Evolutionary conservation across 2,329 filamentous ascomycete species (phyloP).

Genomic region (Xylariaceae sp.): DNA sequence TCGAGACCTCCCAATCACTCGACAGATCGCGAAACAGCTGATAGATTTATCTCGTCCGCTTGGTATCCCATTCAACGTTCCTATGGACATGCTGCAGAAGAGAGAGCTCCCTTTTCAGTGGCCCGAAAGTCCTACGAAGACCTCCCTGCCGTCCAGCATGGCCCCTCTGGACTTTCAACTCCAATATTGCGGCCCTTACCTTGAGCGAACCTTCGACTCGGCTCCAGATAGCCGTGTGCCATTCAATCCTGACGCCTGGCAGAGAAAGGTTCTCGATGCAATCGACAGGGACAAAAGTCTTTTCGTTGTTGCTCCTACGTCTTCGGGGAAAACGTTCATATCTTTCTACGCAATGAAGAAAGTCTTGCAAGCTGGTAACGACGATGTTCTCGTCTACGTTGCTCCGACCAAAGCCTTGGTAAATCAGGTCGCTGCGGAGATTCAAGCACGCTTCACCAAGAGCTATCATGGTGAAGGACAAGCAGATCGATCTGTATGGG

Average conservation of each 20-base stretch:
- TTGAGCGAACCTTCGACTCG: slow-evolving; percentile 71
- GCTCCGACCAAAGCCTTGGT: slow-evolving; percentile 79
- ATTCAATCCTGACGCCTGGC: slow-evolving; percentile 75
- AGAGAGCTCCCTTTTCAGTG: not conserved
- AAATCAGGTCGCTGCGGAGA: slow-evolving; percentile 77
- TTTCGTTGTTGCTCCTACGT: slow-evolving; percentile 74
- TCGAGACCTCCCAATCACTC: too few species aligned
- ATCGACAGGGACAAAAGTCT: slow-evolving; percentile 68
- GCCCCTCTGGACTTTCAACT: slow-evolving; percentile 57
- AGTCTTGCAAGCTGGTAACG: slow-evolving; percentile 62
- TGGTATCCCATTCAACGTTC: not conserved
- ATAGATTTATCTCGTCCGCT: not conserved
- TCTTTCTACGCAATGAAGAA: slow-evolving; percentile 82
- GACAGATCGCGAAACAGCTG: not conserved
- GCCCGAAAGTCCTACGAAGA: not conserved
- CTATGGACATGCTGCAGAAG: not conserved
- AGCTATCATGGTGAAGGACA: slow-evolving; percentile 50
- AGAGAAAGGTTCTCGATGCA: slow-evolving; percentile 67
- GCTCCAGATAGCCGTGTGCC: slow-evolving; percentile 61
- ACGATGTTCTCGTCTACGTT: slow-evolving; percentile 72
- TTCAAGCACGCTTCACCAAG: slow-evolving; percentile 72
- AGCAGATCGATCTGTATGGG: slow-evolving; percentile 63
- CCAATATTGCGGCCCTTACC: slow-evolving; percentile 64
- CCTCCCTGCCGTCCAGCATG: not conserved
- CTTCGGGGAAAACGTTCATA: slow-evolving; percentile 79